Conservation (phyloP, 345 rosid species). For the Aurinia saxatilis region DNA sequence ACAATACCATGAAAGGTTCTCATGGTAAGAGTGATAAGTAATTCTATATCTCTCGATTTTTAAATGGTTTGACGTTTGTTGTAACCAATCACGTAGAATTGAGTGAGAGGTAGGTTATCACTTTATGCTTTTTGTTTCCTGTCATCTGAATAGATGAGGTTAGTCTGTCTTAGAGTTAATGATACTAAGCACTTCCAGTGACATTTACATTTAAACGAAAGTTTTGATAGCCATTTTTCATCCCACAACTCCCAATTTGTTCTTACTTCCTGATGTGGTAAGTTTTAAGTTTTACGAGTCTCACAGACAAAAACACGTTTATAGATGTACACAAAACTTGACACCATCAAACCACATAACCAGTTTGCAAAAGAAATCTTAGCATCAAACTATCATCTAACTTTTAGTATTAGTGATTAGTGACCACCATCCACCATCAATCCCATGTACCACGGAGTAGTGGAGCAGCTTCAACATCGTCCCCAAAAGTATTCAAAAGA, state of each 20-base stretch:
- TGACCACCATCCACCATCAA: conserved; percentile 3
- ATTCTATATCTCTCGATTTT: no score
- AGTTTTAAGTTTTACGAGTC: no score
- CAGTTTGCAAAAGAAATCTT: no score
- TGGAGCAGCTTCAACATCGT: conserved; percentile 33
- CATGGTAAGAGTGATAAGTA: no score
- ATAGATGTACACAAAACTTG: not conserved
- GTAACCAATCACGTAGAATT: no score
- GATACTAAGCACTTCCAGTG: not conserved
- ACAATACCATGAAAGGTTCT: no score
- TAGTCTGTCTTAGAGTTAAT: not conserved
- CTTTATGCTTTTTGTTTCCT: not conserved
- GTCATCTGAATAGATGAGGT: not conserved
- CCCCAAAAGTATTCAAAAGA: conserved; percentile 50
- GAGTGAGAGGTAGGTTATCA: not conserved
- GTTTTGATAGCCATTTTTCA: no score
- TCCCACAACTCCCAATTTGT: no score
- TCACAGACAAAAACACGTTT: not conserved
- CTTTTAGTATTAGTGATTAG: no score
- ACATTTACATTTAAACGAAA: not conserved
- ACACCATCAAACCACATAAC: not conserved
- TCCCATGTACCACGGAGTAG: conserved; percentile 67
- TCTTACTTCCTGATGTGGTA: no score
- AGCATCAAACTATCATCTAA: no score
- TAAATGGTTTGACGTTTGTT: no score